Percentiles rank a stretch among this genome's conserved stretches.
Conservation (phyloP, 2,329 filamentous ascomycete species). For the Bipolaris bicolor region DNA sequence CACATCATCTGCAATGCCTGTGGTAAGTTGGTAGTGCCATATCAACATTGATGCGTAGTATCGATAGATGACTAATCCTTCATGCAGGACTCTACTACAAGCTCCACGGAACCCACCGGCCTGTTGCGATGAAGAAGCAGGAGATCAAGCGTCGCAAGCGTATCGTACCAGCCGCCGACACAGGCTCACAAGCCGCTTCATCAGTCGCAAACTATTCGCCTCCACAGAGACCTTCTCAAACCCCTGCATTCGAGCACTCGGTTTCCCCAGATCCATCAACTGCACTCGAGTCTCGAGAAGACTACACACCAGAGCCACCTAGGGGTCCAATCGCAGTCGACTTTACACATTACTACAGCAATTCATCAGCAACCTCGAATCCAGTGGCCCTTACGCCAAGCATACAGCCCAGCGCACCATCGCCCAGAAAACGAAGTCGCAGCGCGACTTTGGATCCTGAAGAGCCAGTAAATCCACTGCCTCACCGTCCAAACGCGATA, state of each 20-base stretch:
- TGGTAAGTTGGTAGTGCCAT: slow-evolving; percentile 65
- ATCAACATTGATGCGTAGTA: neutral
- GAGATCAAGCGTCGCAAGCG: slow-evolving; percentile 96
- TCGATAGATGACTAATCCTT: slow-evolving; percentile 19
- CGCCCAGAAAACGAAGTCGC: slow-evolving; percentile 46
- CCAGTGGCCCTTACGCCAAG: slow-evolving; percentile 19
- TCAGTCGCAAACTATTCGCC: slow-evolving; percentile 42
- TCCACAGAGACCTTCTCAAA: slow-evolving; percentile 34
- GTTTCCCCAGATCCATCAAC: slow-evolving; percentile 44
- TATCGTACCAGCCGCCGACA: slow-evolving; percentile 77
- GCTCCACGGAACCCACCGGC: slow-evolving; percentile 89
- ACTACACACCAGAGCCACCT: slow-evolving; percentile 31
- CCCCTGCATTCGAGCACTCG: slow-evolving; percentile 42
- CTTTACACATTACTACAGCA: slow-evolving; percentile 45
- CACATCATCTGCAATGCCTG: slow-evolving; percentile 99
- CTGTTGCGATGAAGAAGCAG: slow-evolving; percentile 98
- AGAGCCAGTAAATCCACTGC: slow-evolving; percentile 32
- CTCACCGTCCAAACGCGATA: slow-evolving; percentile 43
- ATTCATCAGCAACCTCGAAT: slow-evolving; percentile 23
- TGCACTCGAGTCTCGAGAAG: slow-evolving; percentile 38
- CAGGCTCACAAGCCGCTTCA: slow-evolving; percentile 40
- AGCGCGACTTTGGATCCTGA: slow-evolving; percentile 42
- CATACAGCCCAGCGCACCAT: slow-evolving; percentile 29
- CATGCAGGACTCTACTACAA: slow-evolving; percentile 87
- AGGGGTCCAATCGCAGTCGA: slow-evolving; percentile 46